Evolutionary conservation across 2,329 filamentous ascomycete species (phyloP), one percentile per base, ranked within the genome.

Genomic region (Fusarium pilosicola): DNA sequence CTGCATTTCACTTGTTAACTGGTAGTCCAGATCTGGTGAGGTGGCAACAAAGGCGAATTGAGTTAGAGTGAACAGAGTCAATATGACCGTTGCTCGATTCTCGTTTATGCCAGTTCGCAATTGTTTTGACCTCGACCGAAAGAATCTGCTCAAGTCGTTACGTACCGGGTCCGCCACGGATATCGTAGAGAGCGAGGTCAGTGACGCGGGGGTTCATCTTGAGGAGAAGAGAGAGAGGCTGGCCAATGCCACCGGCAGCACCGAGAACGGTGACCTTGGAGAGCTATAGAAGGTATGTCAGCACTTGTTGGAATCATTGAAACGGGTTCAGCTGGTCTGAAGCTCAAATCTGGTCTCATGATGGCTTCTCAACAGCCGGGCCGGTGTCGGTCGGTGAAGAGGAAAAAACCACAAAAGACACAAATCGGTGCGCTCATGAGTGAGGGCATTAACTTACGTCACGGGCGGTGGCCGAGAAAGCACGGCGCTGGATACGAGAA

Each of bases 231-330:
- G 96, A 99, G 81, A 99, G 89, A 82, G 96, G 96, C 86, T 99
- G 96, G 85, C 96, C 96, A 88, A 99, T 99, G 86, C 96, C 96
- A 88, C 96, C 96, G 82, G 93, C 93, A 79, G 96, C 96, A 89
- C 96, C 96, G 84, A 98, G 94, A 79, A 99, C 95, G 83, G 95
- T 91, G 81, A 99, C 96, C 91, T 98, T 98, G 86, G 95, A 97
- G 82, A 95, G 91, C 96, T 99, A 77, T 49, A 73, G 26, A 49
- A 51, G 41, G 49, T 32, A 77, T 68, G 79, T 73, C 57, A 77
- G 76, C 62, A 65, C 24, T 72, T 51, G 14, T n/a, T 39, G 11
- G 24, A 12, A 61, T 26, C 5, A 58, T 44, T 59, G 44, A 34
- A 30, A 41, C 28, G 51, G 11, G 12, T 30, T 15, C 24, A 13